Evolutionary conservation across 2,329 filamentous ascomycete genomes (phyloP), one percentile per base, ranked within the genome.

Genomic region (Fusarium ramigenum): DNA sequence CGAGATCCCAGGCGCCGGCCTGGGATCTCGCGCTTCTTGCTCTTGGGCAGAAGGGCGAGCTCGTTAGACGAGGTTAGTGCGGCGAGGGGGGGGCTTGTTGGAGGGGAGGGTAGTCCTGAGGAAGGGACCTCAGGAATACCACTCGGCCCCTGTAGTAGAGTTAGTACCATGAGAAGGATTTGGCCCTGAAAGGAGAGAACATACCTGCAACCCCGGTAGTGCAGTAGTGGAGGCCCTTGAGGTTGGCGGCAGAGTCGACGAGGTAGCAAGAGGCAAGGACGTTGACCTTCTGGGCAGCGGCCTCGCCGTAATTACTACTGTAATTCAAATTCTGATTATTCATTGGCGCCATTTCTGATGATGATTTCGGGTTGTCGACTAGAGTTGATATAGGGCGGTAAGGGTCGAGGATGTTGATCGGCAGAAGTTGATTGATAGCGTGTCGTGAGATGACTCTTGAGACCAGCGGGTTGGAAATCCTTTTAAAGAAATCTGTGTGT

Each of bases 141-240:
- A 96, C 93, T 94, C 92, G 85, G 91, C 91, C 91, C 92, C 92
- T 92, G 80, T 10, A 70, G 39, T 36, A 60, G 44, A 62, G 75
- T 76, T 54, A 78, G 75, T 28, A 69, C 40, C 19, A 25, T 42
- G 40, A 28, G 16, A 25, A 28, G 37, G 14, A 7, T 23, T 36
- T 58, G 15, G 32, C 25, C 19, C 37, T 47, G 28, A 25, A 39
- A 43, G 56, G 50, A 63, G 40, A 61, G 25, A 61, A 83, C 88
- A 70, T 87, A 92, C 91, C 93, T 89, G 92, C 89, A 86, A 90
- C 92, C 89, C 91, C 89, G 87, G 93, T 95, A 93, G 95, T 95
- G 91, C 93, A 97, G 91, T 97, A 97, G 87, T 97, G 95, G 86
- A 96, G 93, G 83, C 93, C 93, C 83, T 92, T 91, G 79, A 97